These are phyloP conservation scores for Pythium plurisporium DNA, from an alignment of 352 stramenopile species.

Conservation along the genomic window DNA sequence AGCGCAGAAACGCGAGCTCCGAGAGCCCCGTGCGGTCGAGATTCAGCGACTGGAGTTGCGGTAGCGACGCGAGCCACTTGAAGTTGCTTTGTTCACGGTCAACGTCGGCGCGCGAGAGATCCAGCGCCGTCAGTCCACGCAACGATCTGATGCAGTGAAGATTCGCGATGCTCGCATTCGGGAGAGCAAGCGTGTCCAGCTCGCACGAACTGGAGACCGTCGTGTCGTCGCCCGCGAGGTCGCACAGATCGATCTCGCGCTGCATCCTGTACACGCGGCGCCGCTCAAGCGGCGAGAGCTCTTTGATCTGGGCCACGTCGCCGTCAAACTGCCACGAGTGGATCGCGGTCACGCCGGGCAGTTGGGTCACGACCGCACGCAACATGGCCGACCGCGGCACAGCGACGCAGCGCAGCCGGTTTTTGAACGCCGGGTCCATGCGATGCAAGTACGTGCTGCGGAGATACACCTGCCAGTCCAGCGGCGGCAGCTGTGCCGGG, in stretches of 20 bases:
- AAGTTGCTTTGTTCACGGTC: background rate
- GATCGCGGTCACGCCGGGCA: constrained; percentile 1
- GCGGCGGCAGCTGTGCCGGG: background rate
- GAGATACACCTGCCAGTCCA: background rate
- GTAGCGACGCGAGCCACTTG: background rate
- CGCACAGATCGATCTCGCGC: background rate
- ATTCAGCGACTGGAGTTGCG: constrained; percentile 4
- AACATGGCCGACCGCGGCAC: constrained; percentile 11
- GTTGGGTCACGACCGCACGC: background rate
- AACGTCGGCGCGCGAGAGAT: background rate
- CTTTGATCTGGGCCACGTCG: constrained; percentile 5
- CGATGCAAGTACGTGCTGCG: background rate
- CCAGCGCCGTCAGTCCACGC: background rate
- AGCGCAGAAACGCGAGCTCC: background rate
- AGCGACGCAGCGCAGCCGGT: background rate
- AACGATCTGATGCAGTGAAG: background rate
- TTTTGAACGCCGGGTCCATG: background rate
- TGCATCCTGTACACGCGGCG: background rate
- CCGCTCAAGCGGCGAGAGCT: background rate
- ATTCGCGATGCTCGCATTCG: background rate
- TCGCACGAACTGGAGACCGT: background rate
- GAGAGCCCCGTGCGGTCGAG: background rate
- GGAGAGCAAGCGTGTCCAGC: background rate
- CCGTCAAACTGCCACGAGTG: constrained; percentile 10
- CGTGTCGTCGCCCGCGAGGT: background rate